Evolutionary conservation across 768 basidiomycete genomes (phyloP).

Genomic region (Termitomyces sp.): DNA sequence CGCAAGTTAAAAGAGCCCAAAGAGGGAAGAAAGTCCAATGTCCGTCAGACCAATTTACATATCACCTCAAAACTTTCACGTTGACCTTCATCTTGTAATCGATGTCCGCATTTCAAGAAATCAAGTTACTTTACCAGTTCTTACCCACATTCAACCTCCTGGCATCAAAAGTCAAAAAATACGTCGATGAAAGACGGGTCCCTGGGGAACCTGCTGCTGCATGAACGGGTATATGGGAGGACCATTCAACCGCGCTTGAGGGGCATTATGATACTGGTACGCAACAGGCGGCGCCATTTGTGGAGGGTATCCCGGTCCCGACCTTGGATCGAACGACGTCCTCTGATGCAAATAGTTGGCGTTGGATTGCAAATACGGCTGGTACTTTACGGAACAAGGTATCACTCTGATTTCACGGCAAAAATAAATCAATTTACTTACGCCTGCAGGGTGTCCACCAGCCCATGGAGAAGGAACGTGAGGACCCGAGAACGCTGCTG

Average conservation of each 20-base stretch:
- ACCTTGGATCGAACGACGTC: not conserved
- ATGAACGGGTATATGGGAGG: constrained; percentile 3
- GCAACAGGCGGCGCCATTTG: not conserved
- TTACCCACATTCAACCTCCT: not conserved
- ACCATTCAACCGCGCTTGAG: not conserved
- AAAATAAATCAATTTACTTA: not conserved
- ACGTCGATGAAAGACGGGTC: constrained; percentile 7
- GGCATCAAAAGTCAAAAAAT: not conserved
- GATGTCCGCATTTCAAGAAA: not conserved
- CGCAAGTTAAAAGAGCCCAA: not conserved
- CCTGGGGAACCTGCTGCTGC: not conserved
- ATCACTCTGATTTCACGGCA: not conserved
- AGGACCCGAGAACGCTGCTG: not conserved
- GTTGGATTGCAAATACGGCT: not conserved
- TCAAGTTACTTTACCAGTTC: not conserved
- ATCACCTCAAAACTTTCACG: not conserved
- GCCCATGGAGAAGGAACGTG: not conserved
- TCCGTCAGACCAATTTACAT: not conserved
- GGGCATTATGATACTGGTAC: not conserved
- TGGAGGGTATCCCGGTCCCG: not conserved
- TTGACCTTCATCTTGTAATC: not conserved
- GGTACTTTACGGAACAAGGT: not conserved
- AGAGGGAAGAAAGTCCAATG: not conserved
- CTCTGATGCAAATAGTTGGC: not conserved
- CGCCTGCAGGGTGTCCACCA: not conserved